Percentiles rank a stretch among this genome's conserved stretches.
Conservation (phyloP, 2,329 filamentous ascomycete species). For the Aspergillus proliferans region DNA sequence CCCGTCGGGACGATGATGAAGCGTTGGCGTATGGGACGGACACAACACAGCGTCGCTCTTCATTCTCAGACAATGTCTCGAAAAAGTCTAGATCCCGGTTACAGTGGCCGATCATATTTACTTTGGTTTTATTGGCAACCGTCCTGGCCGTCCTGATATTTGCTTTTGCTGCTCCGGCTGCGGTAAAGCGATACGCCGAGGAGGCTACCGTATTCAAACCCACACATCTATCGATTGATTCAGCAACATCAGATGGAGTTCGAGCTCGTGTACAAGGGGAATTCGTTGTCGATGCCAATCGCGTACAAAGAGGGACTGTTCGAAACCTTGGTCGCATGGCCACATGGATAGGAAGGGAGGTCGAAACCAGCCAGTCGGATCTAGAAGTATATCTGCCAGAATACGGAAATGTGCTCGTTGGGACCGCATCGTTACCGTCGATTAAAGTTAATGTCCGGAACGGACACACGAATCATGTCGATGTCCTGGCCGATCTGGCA, state of each 20-base stretch:
- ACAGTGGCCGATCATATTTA: slow-evolving; percentile 72
- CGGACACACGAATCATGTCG: slow-evolving; percentile 67
- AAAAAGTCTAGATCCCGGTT: slow-evolving; percentile 18
- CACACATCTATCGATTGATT: slow-evolving; percentile 76
- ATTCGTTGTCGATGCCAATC: slow-evolving; percentile 71
- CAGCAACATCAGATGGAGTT: slow-evolving; percentile 72
- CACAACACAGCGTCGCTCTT: not conserved
- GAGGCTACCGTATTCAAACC: slow-evolving; percentile 76
- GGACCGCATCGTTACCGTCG: slow-evolving; percentile 68
- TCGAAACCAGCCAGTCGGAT: slow-evolving; percentile 66
- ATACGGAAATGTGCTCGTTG: slow-evolving; percentile 70
- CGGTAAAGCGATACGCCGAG: slow-evolving; percentile 79
- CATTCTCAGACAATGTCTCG: not conserved
- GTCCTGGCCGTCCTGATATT: slow-evolving; percentile 66
- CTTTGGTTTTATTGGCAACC: slow-evolving; percentile 53
- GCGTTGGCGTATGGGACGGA: slow-evolving; percentile 21
- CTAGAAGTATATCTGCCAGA: slow-evolving; percentile 77
- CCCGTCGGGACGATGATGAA: slow-evolving; percentile 26
- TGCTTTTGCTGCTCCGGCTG: slow-evolving; percentile 73
- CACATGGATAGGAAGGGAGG: slow-evolving; percentile 71
- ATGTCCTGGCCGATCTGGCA: slow-evolving; percentile 69
- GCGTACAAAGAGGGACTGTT: slow-evolving; percentile 64
- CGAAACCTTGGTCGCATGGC: slow-evolving; percentile 69
- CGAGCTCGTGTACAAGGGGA: slow-evolving; percentile 74
- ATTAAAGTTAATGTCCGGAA: slow-evolving; percentile 72